Evolutionary conservation across 1,139 yeast species (phyloP).

Genomic region (Meyerozyma athensensis): DNA sequence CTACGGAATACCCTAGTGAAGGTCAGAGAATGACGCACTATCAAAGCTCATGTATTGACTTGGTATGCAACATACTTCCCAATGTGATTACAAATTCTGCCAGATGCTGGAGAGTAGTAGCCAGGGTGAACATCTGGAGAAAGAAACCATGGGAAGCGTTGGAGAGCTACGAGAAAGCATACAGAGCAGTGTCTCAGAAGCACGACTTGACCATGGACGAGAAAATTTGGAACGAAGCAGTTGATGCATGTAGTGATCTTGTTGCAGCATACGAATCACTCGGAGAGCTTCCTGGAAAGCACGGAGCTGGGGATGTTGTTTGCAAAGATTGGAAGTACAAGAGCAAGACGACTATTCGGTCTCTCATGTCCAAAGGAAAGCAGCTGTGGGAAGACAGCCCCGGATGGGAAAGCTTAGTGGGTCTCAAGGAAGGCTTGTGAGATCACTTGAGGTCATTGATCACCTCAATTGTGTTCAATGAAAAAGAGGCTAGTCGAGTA

Average conservation of each 20-base stretch:
- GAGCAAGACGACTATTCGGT: conserved; percentile 65
- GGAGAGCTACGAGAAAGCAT: conserved; percentile 84
- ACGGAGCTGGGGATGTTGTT: conserved; percentile 77
- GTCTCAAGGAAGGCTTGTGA: conserved; percentile 44
- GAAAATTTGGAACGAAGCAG: conserved; percentile 70
- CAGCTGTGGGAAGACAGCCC: conserved; percentile 74
- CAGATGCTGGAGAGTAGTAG: conserved; percentile 77
- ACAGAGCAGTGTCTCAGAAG: conserved; percentile 61
- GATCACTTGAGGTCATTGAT: not conserved
- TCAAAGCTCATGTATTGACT: conserved; percentile 65
- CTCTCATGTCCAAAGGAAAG: conserved; percentile 76
- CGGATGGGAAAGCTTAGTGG: conserved; percentile 66
- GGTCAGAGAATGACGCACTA: conserved; percentile 44
- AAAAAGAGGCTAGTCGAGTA: conserved; percentile 1
- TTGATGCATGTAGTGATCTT: conserved; percentile 73
- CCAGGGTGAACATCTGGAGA: conserved; percentile 86
- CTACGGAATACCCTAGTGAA: conserved; percentile 45
- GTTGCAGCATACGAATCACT: conserved; percentile 84
- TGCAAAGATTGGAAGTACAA: conserved; percentile 92
- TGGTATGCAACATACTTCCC: conserved; percentile 65
- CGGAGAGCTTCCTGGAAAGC: conserved; percentile 83
- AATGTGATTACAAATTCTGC: conserved; percentile 64
- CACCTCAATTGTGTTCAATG: not conserved
- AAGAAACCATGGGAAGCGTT: conserved; percentile 82
- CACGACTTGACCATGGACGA: conserved; percentile 65